Base-by-base conservation (phyloP, 345 rosid species). In the Populus alba region DNA sequence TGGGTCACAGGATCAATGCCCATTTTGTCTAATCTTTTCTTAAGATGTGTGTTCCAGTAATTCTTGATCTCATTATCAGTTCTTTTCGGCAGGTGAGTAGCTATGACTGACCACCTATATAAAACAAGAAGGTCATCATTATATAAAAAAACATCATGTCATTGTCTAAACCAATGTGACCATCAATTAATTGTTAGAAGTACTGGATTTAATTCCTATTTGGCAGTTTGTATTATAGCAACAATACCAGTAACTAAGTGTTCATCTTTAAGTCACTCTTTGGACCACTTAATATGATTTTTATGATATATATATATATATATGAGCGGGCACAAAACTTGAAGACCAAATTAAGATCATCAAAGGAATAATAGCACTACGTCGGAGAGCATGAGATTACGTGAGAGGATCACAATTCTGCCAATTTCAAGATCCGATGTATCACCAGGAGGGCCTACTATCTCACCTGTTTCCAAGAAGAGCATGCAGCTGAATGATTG, bases 61-160 rank as follows among this genome's bases (percentile, higher is more conserved):
- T 74, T 74, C 53, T 74, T 74, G 18, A 74, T 74, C 70, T 74
- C 77, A 27, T 74, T 74, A 29, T 74, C 77, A 37, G 77, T 74
- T 65, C 77, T 39, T 35, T 35, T 72, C 17, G 75, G 75, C 66
- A 72, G 22, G 75, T 72, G 66, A 31, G 65, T 72, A 5, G 75
- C 75, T 20, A 72, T 72, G 45, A 66, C 66, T 3, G 75, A 72
- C 75, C 75, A 72, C 75, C 75, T 72, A 29, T 33, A 47, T 12
- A n/a, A 59, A n/a, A 59, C 65, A 59, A 59, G 65, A 59, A 11
- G 65, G 65, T 59, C 29, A 9, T 23, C 27, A 8, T 59, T 10
- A n/a, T 29, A 25, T 23, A 9, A 15, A 59, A 47, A 59, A 59
- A 12, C 63, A 10, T 59, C 29, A 3, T n/a, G 15, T n/a, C 27